phyloP scores from a whole-genome alignment of 805 yeast species.

The Candida ortonii region DNA sequence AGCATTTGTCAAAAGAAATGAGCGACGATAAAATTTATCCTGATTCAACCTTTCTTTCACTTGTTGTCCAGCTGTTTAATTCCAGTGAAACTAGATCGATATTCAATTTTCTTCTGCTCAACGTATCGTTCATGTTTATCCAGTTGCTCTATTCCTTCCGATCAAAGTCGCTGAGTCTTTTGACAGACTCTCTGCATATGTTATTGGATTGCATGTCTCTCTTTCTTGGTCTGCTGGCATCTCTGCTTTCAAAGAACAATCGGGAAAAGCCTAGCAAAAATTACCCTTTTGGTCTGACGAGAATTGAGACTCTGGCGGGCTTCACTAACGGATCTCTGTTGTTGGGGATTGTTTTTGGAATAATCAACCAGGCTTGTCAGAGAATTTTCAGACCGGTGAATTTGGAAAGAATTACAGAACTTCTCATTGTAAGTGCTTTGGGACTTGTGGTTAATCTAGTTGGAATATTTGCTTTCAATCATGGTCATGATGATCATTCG shows the following conservation, averaged over 20 bases:
- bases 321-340: conserved; percentile 90
- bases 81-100: conserved; percentile 81
- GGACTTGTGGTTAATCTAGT: conserved; percentile 88
- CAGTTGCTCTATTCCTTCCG: conserved; percentile 89
- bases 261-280: conserved; percentile 30
- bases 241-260: conserved; percentile 41
- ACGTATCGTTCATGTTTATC: conserved; percentile 90
- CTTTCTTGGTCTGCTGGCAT: conserved; percentile 85
- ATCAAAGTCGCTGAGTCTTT: conserved; percentile 84
- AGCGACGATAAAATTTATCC: conserved; percentile 6
- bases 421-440: conserved; percentile 75
- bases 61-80: conserved; percentile 36
- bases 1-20: background rate
- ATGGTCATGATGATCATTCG: conserved; percentile 53
- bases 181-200: conserved; percentile 96
- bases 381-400: conserved; percentile 75
- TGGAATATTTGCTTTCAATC: conserved; percentile 93
- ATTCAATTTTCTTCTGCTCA: conserved; percentile 78
- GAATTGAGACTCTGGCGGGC: conserved; percentile 90
- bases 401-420: conserved; percentile 76
- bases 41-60: conserved; percentile 18
- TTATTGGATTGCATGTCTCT: conserved; percentile 90
- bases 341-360: conserved; percentile 85
- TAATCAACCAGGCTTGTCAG: conserved; percentile 81
- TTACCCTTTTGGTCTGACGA: conserved; percentile 81